Conservation (phyloP, 768 basidiomycete species). For the Phlebiopsis flavidoalba region DNA sequence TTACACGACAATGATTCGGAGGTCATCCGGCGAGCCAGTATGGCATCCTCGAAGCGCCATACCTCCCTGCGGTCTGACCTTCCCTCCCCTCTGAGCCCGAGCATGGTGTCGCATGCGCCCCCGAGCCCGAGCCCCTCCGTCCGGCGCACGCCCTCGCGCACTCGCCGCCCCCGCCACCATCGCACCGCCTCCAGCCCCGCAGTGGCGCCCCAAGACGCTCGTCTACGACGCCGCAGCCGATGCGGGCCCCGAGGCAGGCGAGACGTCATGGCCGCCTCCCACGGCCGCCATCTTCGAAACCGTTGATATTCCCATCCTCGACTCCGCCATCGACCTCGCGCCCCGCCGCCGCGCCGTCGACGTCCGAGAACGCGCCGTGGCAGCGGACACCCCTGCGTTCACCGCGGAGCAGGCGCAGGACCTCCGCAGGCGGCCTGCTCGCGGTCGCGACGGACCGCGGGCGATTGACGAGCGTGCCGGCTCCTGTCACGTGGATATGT, state of each 20-base stretch:
- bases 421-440: slow-evolving; percentile 58
- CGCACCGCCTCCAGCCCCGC: background rate
- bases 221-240: background rate
- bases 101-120: background rate
- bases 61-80: background rate
- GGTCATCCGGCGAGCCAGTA: background rate
- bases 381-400: slow-evolving; percentile 23
- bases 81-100: background rate
- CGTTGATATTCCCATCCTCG: background rate
- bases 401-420: slow-evolving; percentile 50
- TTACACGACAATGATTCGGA: slow-evolving; percentile 1
- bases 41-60: background rate
- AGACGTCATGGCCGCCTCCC: background rate
- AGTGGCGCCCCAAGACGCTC: background rate
- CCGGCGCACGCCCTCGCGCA: too few species aligned
- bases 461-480: slow-evolving; percentile 80
- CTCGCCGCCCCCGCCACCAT: background rate
- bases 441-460: slow-evolving; percentile 42
- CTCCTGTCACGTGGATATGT: slow-evolving; percentile 67
- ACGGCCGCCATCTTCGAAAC: background rate
- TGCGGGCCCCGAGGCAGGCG: background rate
- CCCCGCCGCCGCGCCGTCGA: background rate
- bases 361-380: slow-evolving; percentile 13
- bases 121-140: slow-evolving; percentile 1
- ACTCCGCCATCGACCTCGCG: background rate